phyloP scores from a whole-genome alignment of 2,329 filamentous ascomycete genomes.

The Pseudogymnoascus destructans region DNA sequence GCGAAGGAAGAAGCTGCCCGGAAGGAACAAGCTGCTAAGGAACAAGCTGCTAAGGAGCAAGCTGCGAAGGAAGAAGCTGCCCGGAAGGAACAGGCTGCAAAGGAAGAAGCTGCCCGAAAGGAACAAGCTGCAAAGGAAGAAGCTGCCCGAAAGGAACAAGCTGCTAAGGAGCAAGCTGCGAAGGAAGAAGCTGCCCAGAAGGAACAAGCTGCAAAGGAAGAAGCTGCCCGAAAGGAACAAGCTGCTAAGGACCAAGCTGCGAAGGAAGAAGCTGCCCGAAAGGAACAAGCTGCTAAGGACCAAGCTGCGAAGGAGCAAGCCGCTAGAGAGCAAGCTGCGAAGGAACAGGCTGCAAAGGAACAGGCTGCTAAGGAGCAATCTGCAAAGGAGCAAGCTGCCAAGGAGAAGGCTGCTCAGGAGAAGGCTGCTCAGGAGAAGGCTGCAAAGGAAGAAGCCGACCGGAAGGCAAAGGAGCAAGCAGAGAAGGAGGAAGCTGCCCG shows the following conservation, averaged over 20 bases:
- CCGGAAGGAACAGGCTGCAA: neutral
- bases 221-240: neutral
- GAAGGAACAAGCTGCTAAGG: neutral
- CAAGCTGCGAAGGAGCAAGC: neutral
- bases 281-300: neutral
- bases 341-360: neutral
- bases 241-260: neutral
- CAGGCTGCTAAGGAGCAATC: neutral
- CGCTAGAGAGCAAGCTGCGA: neutral
- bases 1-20: neutral
- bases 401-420: neutral
- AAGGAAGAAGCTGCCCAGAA: neutral
- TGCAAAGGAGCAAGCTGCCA: neutral
- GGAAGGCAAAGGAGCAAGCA: neutral
- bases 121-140: neutral
- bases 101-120: neutral
- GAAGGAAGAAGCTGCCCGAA: neutral
- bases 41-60: neutral
- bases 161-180: neutral
- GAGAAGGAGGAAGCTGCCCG: neutral
- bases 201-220: neutral
- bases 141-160: neutral
- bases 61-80: neutral
- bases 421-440: neutral
- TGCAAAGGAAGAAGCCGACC: neutral